phyloP scores from a whole-genome alignment of 148 eudicot species.

The Arctostaphylos glauca region DNA sequence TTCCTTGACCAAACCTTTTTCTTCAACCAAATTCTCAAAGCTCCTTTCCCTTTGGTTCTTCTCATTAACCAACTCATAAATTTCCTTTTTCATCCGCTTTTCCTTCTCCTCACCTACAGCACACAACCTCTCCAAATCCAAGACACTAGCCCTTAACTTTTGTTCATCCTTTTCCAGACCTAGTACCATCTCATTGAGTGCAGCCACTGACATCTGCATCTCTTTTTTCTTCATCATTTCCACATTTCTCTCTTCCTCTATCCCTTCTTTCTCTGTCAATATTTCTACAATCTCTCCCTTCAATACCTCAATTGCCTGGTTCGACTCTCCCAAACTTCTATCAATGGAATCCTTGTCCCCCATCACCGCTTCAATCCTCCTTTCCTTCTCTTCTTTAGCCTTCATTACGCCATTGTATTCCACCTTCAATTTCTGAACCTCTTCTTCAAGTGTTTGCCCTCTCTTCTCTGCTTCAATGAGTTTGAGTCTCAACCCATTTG shows the following conservation, averaged over 20 bases:
- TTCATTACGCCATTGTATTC: conserved; percentile 19
- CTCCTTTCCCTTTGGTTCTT: conserved; percentile 32
- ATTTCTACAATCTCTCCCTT: conserved; percentile 30
- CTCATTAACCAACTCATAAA: conserved; percentile 35
- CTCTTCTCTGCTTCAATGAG: conserved; percentile 33
- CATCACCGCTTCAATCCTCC: conserved; percentile 27
- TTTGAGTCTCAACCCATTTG: conserved; percentile 25
- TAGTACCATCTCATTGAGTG: conserved; percentile 30
- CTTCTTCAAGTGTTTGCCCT: conserved; percentile 22
- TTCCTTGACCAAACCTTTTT: conserved; percentile 30
- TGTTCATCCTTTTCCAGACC: conserved; percentile 37
- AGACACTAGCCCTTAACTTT: conserved; percentile 17
- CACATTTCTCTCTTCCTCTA: conserved; percentile 32
- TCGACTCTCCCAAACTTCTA: conserved; percentile 28
- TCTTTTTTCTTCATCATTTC: conserved; percentile 25
- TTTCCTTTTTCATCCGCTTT: conserved; percentile 25
- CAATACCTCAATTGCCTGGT: conserved; percentile 32
- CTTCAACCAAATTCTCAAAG: conserved; percentile 30
- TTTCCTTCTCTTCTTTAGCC: conserved; percentile 35
- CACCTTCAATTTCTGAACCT: conserved; percentile 26
- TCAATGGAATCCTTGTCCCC: conserved; percentile 29
- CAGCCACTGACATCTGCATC: conserved; percentile 32
- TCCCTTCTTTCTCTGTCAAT: conserved; percentile 30
- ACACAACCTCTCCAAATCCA: conserved; percentile 49
- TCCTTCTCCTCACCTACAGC: conserved; percentile 30